Base-by-base conservation (phyloP, 2,329 filamentous ascomycete genomes). In the Ascochyta pisi region DNA sequence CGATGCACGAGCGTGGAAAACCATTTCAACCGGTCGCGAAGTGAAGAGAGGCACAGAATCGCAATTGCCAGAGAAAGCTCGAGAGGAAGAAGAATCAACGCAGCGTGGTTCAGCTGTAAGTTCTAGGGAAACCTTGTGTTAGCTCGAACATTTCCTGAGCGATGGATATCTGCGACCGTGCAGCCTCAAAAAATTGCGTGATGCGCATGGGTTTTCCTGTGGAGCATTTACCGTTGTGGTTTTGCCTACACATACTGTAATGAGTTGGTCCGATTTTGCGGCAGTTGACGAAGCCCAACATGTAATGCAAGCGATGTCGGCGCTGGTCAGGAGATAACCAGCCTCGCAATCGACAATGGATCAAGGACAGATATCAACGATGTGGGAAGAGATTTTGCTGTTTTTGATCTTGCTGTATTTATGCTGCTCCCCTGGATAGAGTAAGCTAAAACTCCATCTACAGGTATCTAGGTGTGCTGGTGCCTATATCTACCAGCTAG, bases 401-500 rank as follows among this genome's bases (percentile, higher is more conserved):
- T 57, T 44, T 51, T 54, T 60, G 50, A 45, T 57, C 35, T 54
- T 49, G 42, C 43, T 51, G 45, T 57, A 49, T 51, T 47, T 40
- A 50, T 37, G 38, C 38, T 52, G 54, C 48, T 57, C 53, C 42
- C 51, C 46, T 57, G 49, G 43, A 47, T 44, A 52, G 54, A 57
- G 54, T 57, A 60, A 58, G 58, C 54, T 41, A 57, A 47, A 58
- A 56, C 39, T 55, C 56, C 52, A 57, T 58, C 54, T 62, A 62
- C 62, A 58, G 60, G 58, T 57, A 54, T 54, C 45, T 43, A 48
- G 37, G 23, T 52, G 38, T 58, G 53, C 58, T 54, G 44, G 35
- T 60, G 47, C 58, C 56, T 37, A 61, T 60, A 56, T 54, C 47
- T 56, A 63, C 48, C 59, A 58, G 40, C 50, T 49, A 52, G 40